phyloP scores from a whole-genome alignment of 2,329 filamentous ascomycete genomes.

The Fusarium tuaranense region DNA sequence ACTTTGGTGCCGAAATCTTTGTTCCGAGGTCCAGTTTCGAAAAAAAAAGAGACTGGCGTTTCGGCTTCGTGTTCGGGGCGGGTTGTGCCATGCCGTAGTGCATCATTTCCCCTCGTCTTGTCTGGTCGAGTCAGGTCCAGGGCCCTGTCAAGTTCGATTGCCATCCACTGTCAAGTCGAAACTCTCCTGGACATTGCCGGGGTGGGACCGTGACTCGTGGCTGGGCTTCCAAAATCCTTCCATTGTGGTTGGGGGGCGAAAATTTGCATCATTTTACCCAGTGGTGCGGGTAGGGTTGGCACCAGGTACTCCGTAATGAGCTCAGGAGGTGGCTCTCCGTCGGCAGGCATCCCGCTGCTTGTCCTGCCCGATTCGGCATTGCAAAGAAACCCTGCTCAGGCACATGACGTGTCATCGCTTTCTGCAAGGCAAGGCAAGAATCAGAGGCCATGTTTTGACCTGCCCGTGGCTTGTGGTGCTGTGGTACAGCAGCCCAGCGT shows the following conservation, averaged over 20 bases:
- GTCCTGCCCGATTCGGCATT: constrained; percentile 39
- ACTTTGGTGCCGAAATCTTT: constrained; percentile 13
- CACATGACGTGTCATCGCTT: constrained; percentile 42
- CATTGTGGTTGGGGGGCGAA: constrained; percentile 39
- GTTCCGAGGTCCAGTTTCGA: constrained; percentile 21
- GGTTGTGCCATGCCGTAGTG: not conserved
- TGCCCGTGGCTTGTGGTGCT: not conserved
- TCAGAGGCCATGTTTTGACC: constrained; percentile 13
- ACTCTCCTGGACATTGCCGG: constrained; percentile 12
- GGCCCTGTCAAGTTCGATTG: constrained; percentile 22
- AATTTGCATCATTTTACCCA: constrained; percentile 45
- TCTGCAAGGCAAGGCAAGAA: not conserved
- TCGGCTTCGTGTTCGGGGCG: constrained; percentile 31
- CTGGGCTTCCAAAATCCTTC: constrained; percentile 44
- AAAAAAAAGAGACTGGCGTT: constrained; percentile 7
- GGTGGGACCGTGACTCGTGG: constrained; percentile 32
- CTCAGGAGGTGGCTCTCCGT: constrained; percentile 18
- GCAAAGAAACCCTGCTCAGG: constrained; percentile 44
- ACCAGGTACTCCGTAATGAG: constrained; percentile 29
- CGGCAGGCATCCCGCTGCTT: constrained; percentile 26
- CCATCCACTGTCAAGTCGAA: constrained; percentile 18
- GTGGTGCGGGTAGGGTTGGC: constrained; percentile 31
- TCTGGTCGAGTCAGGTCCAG: constrained; percentile 18
- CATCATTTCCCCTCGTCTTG: constrained; percentile 24
- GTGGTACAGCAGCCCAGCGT: constrained; percentile 7